Conservation (phyloP, 1,284 basidiomycete genomes). For the Fomitopsis palustris region DNA sequence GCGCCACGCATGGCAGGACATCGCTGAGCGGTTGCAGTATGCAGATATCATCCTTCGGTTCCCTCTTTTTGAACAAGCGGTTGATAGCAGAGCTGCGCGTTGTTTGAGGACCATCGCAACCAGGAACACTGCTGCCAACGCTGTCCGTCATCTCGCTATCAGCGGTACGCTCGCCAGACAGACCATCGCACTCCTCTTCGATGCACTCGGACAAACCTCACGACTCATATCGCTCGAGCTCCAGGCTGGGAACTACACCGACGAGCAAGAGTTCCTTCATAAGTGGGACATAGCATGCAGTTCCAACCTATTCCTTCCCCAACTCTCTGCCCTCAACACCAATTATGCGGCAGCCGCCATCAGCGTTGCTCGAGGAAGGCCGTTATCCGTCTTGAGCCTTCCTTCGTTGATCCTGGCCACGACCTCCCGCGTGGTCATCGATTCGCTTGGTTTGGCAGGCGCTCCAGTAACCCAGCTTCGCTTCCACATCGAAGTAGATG, state of each 20-base stretch:
- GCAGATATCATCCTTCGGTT: slow-evolving; percentile 12
- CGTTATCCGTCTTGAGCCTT: neutral
- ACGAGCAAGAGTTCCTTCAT: neutral
- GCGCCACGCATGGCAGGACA: slow-evolving; percentile 15
- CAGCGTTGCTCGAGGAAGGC: slow-evolving; percentile 1
- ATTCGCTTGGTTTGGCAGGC: neutral
- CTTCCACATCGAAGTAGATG: slow-evolving; percentile 5
- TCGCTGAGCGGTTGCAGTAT: slow-evolving; percentile 18
- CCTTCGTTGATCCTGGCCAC: neutral
- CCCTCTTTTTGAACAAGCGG: neutral
- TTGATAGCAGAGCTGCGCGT: slow-evolving; percentile 3
- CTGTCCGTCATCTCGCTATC: slow-evolving; percentile 17
- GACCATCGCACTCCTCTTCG: slow-evolving; percentile 12
- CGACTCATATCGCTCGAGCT: slow-evolving; percentile 17
- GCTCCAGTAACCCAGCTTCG: slow-evolving; percentile 2
- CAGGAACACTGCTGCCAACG: slow-evolving; percentile 8
- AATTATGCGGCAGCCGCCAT: neutral
- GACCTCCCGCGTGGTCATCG: neutral
- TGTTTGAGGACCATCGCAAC: slow-evolving; percentile 16
- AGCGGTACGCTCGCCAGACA: slow-evolving; percentile 10
- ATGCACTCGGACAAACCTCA: slow-evolving; percentile 12
- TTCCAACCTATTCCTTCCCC: slow-evolving; percentile 12
- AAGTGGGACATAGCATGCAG: neutral
- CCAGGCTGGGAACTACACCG: neutral
- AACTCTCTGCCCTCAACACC: slow-evolving; percentile 7